Base-by-base conservation (phyloP, 169 alveolate species). In the Cryptosporidium ubiquitum region DNA sequence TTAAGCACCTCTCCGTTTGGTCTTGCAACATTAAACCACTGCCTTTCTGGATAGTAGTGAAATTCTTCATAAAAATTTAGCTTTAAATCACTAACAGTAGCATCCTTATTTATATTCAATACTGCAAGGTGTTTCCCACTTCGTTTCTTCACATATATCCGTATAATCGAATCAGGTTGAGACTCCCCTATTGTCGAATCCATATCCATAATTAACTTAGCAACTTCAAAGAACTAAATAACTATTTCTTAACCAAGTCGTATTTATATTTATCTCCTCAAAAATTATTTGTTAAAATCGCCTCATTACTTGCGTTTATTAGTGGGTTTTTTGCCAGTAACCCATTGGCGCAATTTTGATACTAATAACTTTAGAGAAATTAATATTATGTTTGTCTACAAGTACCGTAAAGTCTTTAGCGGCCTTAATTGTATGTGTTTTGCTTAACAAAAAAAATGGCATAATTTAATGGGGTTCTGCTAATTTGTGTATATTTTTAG, bases 41-140 rank as follows among this genome's bases (percentile, higher is more conserved):
- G 96, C 44, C 96, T 84, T 74, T 94, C 95, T 5, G 96, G 96
- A 51, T 94, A 94, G 70, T 92, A 94, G 68, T 93, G 96, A 91
- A 79, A 26, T 51, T 79, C 89, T 1, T 61, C 58, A 18, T 79
- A 79, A 79, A 79, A 79, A 16, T 79, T 75, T n/a, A 44, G 64
- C 49, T 79, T 79, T n/a, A 79, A 26, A 44, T 79, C 89, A 79
- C 57, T 26, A 26, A 66, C 89, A 40, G 73, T 79, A 29, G 89
- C 89, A 61, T 58, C 35, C 18, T 79, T 79, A 37, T 58, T 37
- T 26, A 79, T 61, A 64, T 79, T 64, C 20, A 79, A 44, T 23
- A 79, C 89, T 58, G 89, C 89, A 26, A 79, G 75, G n/a, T 79
- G 89, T 2, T 79, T 79, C 57, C 89, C 89, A 79, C 75, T 79